Base-by-base conservation (phyloP, 2,329 filamentous ascomycete genomes). In the Pseudocercospora eumusae region DNA sequence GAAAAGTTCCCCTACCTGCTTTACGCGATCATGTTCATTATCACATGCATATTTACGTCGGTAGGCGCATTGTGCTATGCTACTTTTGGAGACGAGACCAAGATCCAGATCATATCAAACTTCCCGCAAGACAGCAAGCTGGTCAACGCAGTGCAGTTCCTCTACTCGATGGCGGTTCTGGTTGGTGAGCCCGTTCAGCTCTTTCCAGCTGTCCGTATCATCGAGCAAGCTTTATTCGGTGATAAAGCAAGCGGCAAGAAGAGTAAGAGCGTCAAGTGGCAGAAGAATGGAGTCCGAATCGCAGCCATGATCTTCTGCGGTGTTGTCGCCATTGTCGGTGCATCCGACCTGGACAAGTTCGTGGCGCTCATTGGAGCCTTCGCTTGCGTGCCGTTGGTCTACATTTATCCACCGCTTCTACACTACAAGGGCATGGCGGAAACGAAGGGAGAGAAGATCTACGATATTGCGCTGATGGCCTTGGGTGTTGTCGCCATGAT, bases 41-140 rank as follows among this genome's bases (percentile, higher is more conserved):
- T 91, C 72, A 91, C 89, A 3, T 74, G 87, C 66, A 83, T 91
- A 68, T 92, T 89, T 76, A 88, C 87, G 1, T 88, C 87, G 0
- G 86, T 91, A 18, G 89, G 89, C 42, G 86, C 86, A 0, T 82
- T 92, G 21, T 90, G 87, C 74, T 92, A 92, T 73, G 88, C 87
- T 15, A 89, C 88, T 0, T 91, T 91, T 71, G 89, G 89, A 56
- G 80, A 83, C 59, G 75, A 82, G 59, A 91, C 89, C 8, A 83
- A 85, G 70, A 90, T 90, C 62, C 88, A 91, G 71, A 84, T 92
- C 75, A 90, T 92, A 73, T 86, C 87, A 76, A 91, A 91, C 75
- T 91, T 87, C 70, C 89, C 89, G 0, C 88, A 91, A 69, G 80
- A 82, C 68, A 88, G 83, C 74, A 83, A 83, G 59, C 80, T 91